Conservation (phyloP, 2,329 filamentous ascomycete genomes). For the Stagonosporopsis chrysanthemi region DNA sequence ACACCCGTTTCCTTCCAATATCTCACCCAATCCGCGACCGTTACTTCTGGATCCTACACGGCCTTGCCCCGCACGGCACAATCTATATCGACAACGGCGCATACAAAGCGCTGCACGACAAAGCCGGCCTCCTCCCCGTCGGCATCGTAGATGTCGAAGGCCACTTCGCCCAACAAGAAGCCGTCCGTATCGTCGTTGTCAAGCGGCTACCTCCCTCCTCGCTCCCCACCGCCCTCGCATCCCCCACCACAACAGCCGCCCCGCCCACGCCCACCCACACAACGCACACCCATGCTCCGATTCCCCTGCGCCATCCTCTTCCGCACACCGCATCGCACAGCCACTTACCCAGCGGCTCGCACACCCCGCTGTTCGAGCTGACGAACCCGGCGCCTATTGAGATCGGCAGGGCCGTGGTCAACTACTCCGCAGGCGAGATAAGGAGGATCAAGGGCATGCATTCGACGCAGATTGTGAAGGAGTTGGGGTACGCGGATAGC, state of each 20-base stretch:
- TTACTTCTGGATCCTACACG: conserved; percentile 97
- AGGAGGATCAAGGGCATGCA: conserved; percentile 81
- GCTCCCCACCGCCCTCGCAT: not conserved
- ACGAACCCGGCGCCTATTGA: conserved; percentile 62
- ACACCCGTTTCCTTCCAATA: conserved; percentile 92
- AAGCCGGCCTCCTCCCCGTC: conserved; percentile 86
- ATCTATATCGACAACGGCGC: conserved; percentile 94
- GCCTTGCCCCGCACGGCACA: conserved; percentile 86
- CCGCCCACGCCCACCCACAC: conserved; percentile 21
- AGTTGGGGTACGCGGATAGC: conserved; percentile 91
- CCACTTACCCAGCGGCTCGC: not conserved
- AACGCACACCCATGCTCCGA: conserved; percentile 28
- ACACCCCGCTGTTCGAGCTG: conserved; percentile 38
- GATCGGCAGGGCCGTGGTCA: conserved; percentile 87
- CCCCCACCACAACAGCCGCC: not conserved
- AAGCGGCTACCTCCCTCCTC: conserved; percentile 55
- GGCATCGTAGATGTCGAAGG: conserved; percentile 92
- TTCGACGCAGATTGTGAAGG: conserved; percentile 78
- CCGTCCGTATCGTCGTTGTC: conserved; percentile 84
- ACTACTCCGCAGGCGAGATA: conserved; percentile 90
- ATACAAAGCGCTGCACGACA: conserved; percentile 77
- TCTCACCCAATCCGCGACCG: conserved; percentile 86
- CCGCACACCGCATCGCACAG: conserved; percentile 18
- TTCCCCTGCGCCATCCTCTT: conserved; percentile 29
- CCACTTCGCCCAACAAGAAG: conserved; percentile 89